Percentiles rank a stretch among this genome's conserved stretches.
phyloP scores from a whole-genome alignment of 169 alveolate genomes.

The Eimeria maxima region DNA sequence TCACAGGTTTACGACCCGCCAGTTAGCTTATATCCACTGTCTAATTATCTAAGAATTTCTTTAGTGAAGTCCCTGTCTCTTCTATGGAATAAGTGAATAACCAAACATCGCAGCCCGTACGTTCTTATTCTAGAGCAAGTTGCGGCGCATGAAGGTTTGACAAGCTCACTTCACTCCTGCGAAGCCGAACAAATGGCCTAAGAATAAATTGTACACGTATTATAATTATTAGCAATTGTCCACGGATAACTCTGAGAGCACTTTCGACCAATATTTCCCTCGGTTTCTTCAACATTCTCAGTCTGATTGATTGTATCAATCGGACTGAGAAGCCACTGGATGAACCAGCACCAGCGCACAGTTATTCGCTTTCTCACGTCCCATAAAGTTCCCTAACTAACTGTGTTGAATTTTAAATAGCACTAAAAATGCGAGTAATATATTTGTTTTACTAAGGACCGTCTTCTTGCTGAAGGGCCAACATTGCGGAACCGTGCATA shows the following conservation, averaged over 20 bases:
- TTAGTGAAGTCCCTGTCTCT: no score
- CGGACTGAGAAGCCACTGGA: neutral
- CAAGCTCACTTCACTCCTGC: neutral
- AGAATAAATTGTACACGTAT: neutral
- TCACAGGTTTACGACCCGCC: no score
- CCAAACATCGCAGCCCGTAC: neutral
- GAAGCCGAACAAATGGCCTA: neutral
- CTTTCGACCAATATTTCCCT: neutral
- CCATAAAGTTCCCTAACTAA: neutral
- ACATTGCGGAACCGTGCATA: neutral
- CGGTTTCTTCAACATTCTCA: neutral
- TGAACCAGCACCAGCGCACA: neutral
- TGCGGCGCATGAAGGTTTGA: neutral
- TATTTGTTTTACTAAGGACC: neutral
- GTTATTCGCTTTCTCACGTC: neutral
- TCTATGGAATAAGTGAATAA: neutral
- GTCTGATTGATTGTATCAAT: neutral
- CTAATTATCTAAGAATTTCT: no score
- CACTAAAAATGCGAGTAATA: neutral
- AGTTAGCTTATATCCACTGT: no score
- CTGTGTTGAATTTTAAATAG: no score
- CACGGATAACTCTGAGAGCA: neutral
- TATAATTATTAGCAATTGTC: neutral
- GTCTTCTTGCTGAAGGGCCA: neutral
- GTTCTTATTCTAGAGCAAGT: neutral